Conservation (phyloP, 1,284 basidiomycete genomes). For the Chalciporus sp. region DNA sequence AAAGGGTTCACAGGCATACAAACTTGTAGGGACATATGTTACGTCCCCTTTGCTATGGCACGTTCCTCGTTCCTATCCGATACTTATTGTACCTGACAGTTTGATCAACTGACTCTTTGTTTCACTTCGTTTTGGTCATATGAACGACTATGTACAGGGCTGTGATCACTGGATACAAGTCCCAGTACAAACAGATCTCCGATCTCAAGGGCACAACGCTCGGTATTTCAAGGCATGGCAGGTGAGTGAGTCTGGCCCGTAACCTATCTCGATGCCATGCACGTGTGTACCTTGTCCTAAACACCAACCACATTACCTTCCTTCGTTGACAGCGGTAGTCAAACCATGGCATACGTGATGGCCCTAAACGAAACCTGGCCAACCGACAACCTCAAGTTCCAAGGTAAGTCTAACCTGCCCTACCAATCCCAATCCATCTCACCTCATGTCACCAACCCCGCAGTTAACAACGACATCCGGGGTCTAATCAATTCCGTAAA, state of each 20-base stretch:
- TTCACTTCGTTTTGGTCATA: not conserved
- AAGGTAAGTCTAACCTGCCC: conserved; percentile 49
- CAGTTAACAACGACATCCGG: conserved; percentile 89
- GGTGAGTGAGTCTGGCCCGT: conserved; percentile 43
- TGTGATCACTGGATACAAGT: conserved; percentile 80
- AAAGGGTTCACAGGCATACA: conserved; percentile 75
- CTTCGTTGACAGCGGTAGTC: conserved; percentile 62
- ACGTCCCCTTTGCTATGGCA: conserved; percentile 86
- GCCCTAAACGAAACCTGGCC: conserved; percentile 85
- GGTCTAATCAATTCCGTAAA: conserved; percentile 93
- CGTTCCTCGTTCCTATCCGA: not conserved
- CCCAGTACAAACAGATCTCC: conserved; percentile 69
- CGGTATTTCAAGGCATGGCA: conserved; percentile 90
- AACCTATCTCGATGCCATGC: not conserved
- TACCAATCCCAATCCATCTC: not conserved
- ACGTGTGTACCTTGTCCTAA: not conserved
- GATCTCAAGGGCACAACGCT: conserved; percentile 84
- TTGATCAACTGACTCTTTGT: not conserved
- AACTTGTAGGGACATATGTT: conserved; percentile 93
- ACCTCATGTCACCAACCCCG: not conserved
- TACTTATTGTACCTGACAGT: not conserved
- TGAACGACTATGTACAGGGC: conserved; percentile 59
- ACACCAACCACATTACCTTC: not conserved
- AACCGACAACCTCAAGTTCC: conserved; percentile 71
- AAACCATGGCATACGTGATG: conserved; percentile 97